Base-by-base conservation (phyloP, 352 stramenopile species). In the Pythium rishiriense region DNA sequence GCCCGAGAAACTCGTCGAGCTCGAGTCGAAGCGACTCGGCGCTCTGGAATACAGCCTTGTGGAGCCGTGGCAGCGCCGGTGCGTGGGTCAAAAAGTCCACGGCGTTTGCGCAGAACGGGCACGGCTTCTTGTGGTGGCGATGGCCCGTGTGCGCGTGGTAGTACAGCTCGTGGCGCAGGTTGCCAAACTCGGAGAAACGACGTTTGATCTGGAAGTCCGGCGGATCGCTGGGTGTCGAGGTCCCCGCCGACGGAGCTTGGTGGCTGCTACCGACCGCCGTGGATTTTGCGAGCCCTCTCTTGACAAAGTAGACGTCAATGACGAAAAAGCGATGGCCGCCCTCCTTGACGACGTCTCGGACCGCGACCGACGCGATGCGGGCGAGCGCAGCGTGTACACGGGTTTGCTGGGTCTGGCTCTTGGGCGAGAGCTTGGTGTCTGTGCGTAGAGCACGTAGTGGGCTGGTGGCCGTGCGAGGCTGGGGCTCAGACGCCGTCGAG, bases 101-200 rank as follows among this genome's bases (percentile, higher is more conserved):
- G 8, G 43, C 53, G 10, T 4, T 37, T 24, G 37, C 35, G 33
- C 61, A 62, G 39, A 68, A 68, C 43, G 53, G 52, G n/a, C 61
- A 68, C 25, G 47, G 45, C 19, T 39, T n/a, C 9, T 31, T 15
- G 31, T 68, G 31, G 31, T 52, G 5, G 31, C 48, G 52, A 9
- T 68, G 61, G 35, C 61, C 61, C 1, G 61, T 31, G 53, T 52
- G 52, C 1, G 53, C 53, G 25, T 62, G 52, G 33, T 62, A 68
- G 53, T 58, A 58, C 22, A 68, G 29, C 43, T 68, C 61, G 21
- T 62, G 31, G 29, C 61, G 61, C 5, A 68, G 31, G 37, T 68
- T 68, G 14, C 25, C 42, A 28, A 68, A 68, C 8, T 57, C 61
- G 7, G 21, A 21, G 46, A 59, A 62, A 21, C 61, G 61, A 6